These are phyloP conservation scores for Pisolithus tinctorius DNA, from an alignment of 768 basidiomycete genomes.

Conservation along the genomic window DNA sequence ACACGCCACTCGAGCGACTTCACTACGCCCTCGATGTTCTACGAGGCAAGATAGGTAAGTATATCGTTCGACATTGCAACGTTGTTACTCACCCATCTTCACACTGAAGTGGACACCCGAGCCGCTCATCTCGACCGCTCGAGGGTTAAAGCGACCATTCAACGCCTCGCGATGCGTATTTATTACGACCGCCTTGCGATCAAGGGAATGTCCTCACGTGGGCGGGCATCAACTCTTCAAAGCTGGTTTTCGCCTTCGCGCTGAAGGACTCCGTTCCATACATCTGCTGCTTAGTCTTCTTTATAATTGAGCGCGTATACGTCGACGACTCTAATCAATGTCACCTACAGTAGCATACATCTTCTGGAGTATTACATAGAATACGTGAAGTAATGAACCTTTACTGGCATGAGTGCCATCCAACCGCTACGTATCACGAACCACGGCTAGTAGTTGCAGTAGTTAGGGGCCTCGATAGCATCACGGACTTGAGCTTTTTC, in stretches of 20 bases:
- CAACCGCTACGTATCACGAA: background rate
- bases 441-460: background rate
- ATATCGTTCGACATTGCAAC: background rate
- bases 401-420: no score
- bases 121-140: slow-evolving; percentile 74
- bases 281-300: no score
- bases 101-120: slow-evolving; percentile 55
- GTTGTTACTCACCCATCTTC: background rate
- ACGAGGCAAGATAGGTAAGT: slow-evolving; percentile 58
- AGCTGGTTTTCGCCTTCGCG: slow-evolving; percentile 22
- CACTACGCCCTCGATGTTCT: slow-evolving; percentile 41
- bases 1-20: slow-evolving; percentile 45
- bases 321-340: no score
- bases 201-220: slow-evolving; percentile 15
- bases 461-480: slow-evolving; percentile 15
- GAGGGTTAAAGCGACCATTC: slow-evolving; percentile 60
- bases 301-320: no score
- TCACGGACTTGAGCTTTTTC: slow-evolving; percentile 43
- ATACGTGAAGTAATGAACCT: no score
- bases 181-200: slow-evolving; percentile 49
- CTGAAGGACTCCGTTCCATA: no score
- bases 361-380: no score
- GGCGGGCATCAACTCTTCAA: slow-evolving; percentile 21
- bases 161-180: slow-evolving; percentile 56
- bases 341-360: no score